A percentile compares a stretch with the other conserved stretches of the same genome.
Evolutionary conservation across 1,284 basidiomycete species (phyloP).

Genomic region (Sporisorium exsertum): DNA sequence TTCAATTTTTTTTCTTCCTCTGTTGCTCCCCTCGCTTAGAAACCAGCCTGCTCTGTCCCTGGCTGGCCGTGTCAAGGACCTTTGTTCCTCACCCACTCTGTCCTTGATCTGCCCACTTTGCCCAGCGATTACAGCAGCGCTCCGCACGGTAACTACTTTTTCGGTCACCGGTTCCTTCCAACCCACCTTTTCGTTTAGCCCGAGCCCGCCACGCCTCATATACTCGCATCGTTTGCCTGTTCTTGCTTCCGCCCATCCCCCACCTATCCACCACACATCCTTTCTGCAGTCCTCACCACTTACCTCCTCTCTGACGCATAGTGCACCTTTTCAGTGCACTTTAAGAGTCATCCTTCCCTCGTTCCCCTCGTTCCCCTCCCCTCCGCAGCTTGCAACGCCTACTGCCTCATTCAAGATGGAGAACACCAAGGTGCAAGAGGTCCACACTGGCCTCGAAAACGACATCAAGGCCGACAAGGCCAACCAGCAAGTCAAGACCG

Average conservation of each 20-base stretch:
- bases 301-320: background rate
- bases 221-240: conserved; percentile 4
- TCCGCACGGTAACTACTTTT: conserved; percentile 9
- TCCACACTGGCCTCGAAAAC: conserved; percentile 24
- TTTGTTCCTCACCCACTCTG: conserved; percentile 10
- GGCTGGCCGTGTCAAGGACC: background rate
- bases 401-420: conserved; percentile 24
- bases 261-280: background rate
- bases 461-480: conserved; percentile 29
- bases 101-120: conserved; percentile 9
- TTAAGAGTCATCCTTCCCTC: background rate
- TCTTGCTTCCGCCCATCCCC: background rate
- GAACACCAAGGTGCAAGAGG: conserved; percentile 27
- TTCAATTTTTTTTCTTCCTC: background rate
- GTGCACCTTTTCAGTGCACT: background rate
- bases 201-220: conserved; percentile 14
- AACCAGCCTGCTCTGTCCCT: conserved; percentile 9
- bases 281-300: conserved; percentile 1
- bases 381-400: background rate
- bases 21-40: conserved; percentile 14
- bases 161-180: conserved; percentile 5
- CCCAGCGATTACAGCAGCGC: conserved; percentile 7
- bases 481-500: conserved; percentile 28
- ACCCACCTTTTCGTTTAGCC: background rate
- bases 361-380: background rate